These are phyloP conservation scores for Tolypocladium nubicola DNA, from an alignment of 2,329 filamentous ascomycete species.

Conservation along the genomic window DNA sequence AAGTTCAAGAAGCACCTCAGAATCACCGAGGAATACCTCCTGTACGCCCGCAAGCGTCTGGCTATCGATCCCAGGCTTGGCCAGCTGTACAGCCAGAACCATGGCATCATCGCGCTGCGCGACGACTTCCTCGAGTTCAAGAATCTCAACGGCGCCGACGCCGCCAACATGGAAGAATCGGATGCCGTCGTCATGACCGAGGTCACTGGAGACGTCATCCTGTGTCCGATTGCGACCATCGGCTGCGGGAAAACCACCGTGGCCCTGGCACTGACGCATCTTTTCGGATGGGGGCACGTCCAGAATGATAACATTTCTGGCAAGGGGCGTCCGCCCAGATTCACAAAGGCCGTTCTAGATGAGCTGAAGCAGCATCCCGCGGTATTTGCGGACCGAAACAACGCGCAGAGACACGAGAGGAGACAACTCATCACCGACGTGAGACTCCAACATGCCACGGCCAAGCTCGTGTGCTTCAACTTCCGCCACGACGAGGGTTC, in stretches of 20 bases:
- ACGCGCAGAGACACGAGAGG: conserved; percentile 79
- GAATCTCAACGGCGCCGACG: conserved; percentile 79
- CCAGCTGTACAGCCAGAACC: conserved; percentile 71
- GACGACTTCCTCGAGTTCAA: conserved; percentile 79
- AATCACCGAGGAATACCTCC: conserved; percentile 85
- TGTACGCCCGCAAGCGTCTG: conserved; percentile 68
- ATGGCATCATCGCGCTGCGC: conserved; percentile 86
- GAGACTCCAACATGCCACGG: conserved; percentile 46
- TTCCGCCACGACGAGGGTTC: conserved; percentile 76
- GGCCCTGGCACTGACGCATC: conserved; percentile 65
- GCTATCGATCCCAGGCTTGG: conserved; percentile 55
- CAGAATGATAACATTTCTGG: conserved; percentile 95
- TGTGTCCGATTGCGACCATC: conserved; percentile 88
- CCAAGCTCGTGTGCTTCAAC: conserved; percentile 74
- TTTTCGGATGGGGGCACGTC: conserved; percentile 87
- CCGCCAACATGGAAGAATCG: conserved; percentile 62
- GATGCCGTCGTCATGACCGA: conserved; percentile 35
- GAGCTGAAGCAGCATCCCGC: conserved; percentile 54
- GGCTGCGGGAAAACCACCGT: conserved; percentile 96
- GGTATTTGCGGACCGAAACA: conserved; percentile 89
- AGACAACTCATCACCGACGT: conserved; percentile 80
- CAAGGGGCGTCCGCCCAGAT: conserved; percentile 65
- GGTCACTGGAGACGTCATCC: conserved; percentile 58
- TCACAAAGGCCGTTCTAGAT: conserved; percentile 60
- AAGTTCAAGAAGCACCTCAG: conserved; percentile 76